Base-by-base conservation (phyloP, 768 basidiomycete species). In the Tubosaeta sp. region DNA sequence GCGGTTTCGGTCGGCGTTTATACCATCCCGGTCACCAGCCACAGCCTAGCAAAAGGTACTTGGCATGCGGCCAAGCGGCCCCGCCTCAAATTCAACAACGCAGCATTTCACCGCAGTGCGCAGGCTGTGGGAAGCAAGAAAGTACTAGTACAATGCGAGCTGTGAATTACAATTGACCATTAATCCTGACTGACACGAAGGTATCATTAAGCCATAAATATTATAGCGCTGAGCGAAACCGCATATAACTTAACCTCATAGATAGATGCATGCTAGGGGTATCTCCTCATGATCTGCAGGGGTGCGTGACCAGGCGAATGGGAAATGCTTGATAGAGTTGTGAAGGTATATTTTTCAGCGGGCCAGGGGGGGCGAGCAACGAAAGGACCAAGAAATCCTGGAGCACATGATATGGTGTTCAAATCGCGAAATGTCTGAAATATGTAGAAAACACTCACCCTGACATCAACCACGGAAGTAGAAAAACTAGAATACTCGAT, bases 361-460 rank as follows among this genome's bases (percentile, higher is more conserved):
- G 65, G 8, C 70, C 66, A 61, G 62, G 67, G 33, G 72, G 63
- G 0, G 74, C 74, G 27, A 74, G 55, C 54, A 86, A 56, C 1
- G 73, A 69, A 14, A 85, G 63, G 7, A 76, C 72, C 43, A 88
- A 72, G 54, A 80, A 85, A 60, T 88, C 85, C 85, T 87, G 59
- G 22, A 46, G 41, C 38, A 38, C 34, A 49, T 39, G 4, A 16
- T 34, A 12, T 12, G 17, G 19, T 10, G 50, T 52, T 55, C 1
- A 27, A 41, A 54, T 54, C 32, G 17, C 8, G 13, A 27, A 41
- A 14, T 13, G 38, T 22, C 19, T 32, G 17, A 31, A 32, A 46
- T 43, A 44, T 7, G 26, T 3, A 26, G 47, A 42, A 29, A 19
- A 13, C 26, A 55, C 70, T 59, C 50, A 83, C 83, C 75, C 75